Evolutionary conservation across 2,329 filamentous ascomycete genomes (phyloP).

Genomic region (Fusarium beomiforme): DNA sequence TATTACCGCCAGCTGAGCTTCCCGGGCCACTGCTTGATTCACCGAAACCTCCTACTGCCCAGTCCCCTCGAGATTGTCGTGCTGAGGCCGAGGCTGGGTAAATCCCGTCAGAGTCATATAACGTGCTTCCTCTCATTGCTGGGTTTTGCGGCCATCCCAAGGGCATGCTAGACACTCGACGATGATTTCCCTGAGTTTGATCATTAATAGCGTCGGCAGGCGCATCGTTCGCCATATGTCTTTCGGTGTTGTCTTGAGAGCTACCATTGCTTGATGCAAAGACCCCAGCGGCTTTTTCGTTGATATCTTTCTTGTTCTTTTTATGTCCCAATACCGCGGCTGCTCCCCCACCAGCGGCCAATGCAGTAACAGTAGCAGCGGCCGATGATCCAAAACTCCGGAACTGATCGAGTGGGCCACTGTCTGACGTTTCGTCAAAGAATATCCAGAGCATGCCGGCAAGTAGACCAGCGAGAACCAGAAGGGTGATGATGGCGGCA

Average conservation of each 20-base stretch:
- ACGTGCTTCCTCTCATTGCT: conserved; percentile 39
- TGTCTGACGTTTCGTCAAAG: conserved; percentile 57
- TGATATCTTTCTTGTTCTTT: conserved; percentile 16
- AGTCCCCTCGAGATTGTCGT: conserved; percentile 27
- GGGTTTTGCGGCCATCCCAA: conserved; percentile 51
- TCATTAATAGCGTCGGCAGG: conserved; percentile 35
- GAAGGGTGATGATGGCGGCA: conserved; percentile 70
- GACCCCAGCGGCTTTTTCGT: conserved; percentile 38
- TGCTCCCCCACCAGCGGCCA: conserved; percentile 37
- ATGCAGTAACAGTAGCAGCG: conserved; percentile 28
- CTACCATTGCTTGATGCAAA: conserved; percentile 33
- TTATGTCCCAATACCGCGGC: conserved; percentile 34
- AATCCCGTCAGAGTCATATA: conserved; percentile 30
- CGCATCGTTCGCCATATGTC: conserved; percentile 12
- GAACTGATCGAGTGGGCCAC: conserved; percentile 47
- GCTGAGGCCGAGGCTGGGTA: conserved; percentile 22
- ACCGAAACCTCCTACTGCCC: conserved; percentile 1
- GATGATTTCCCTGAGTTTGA: conserved; percentile 31
- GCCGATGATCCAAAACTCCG: conserved; percentile 39
- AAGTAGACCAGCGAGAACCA: conserved; percentile 64
- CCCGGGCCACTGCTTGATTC: conserved; percentile 17
- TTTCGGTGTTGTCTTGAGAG: conserved; percentile 34
- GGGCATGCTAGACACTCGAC: conserved; percentile 50
- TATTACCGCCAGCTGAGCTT: conserved; percentile 8
- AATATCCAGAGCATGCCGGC: conserved; percentile 62